Evolutionary conservation across 257 asterid species (phyloP).

Genomic region (Lycium ferocissimum): DNA sequence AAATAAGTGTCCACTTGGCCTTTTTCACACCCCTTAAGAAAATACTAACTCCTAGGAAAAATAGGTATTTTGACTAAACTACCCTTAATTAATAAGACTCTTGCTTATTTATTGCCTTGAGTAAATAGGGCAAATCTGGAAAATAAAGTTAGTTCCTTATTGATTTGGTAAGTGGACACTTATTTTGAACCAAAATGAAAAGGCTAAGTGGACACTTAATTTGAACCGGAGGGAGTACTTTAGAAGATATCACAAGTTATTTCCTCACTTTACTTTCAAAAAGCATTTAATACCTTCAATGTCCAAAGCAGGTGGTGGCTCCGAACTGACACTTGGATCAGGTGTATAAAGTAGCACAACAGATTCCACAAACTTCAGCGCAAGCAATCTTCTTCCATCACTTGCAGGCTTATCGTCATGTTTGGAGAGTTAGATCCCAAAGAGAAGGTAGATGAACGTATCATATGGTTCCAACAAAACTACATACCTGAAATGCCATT

Average conservation of each 20-base stretch:
- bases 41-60: too few relatives aligned
- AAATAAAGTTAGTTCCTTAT: too few relatives aligned
- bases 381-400: conserved; percentile 93
- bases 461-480: conserved; percentile 34
- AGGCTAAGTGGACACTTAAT: too few relatives aligned
- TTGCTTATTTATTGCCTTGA: too few relatives aligned
- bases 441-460: conserved; percentile 24
- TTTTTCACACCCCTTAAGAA: too few relatives aligned
- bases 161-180: too few relatives aligned
- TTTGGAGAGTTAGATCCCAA: conserved; percentile 42
- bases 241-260: neutral
- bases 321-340: conserved; percentile 81
- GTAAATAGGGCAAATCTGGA: too few relatives aligned
- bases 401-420: conserved; percentile 63
- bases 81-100: too few relatives aligned
- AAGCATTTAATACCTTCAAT: conserved; percentile 60
- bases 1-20: too few relatives aligned
- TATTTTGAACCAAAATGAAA: too few relatives aligned
- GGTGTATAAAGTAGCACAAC: conserved; percentile 89
- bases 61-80: too few relatives aligned
- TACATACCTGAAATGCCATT: conserved; percentile 81
- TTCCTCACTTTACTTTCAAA: conserved; percentile 26
- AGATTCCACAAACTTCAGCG: conserved; percentile 88
- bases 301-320: conserved; percentile 73
- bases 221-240: neutral